Evolutionary conservation across 140 eudicot species (phyloP), one percentile per base, ranked within the genome.

Genomic region (Cichorium intybus): DNA sequence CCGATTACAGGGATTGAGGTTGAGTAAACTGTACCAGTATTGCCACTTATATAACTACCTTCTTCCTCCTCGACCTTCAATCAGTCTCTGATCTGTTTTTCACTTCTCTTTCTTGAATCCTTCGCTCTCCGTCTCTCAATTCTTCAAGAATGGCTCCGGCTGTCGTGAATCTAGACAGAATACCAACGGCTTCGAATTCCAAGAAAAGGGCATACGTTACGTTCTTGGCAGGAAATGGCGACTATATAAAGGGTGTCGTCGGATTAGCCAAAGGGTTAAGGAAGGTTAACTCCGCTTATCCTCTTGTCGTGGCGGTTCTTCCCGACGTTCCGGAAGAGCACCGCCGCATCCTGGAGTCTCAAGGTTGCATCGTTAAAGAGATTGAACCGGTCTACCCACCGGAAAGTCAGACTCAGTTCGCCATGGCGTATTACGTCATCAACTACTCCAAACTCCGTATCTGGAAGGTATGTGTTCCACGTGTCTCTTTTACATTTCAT

Each of bases 201-300:
- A 64, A 39, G n/a, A 73, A 68, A 31, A 62, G 69, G 24, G 92
- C 85, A 1, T 85, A 61, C 53, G 81, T 85, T 0, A 85, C 85
- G 50, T 85, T 85, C 51, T 64, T 81, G 51, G 92, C 92, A 1
- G 87, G 92, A 5, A 61, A 85, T 51, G 85, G 87, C 0, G 92
- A 85, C 41, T 85, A 85, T 16, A 64, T 85, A 24, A 85, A 85
- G 54, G 92, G 92, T 1, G 92, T 81, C 2, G 83, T 81, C 0
- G 92, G 87, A 23, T 52, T 85, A 18, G 87, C 85, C 27, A 85
- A 85, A 75, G 87, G 92, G 7, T 73, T 85, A 46, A 54, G 87
- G 16, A 78, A 85, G 67, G 82, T 57, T 54, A 72, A 64, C 48
- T 31, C 81, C 6, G 51, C 56, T 3, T 78, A 81, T 45, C 92